Evolutionary conservation across 306 rosid genomes (phyloP).

Genomic region (Pyrus pyrifolia): DNA sequence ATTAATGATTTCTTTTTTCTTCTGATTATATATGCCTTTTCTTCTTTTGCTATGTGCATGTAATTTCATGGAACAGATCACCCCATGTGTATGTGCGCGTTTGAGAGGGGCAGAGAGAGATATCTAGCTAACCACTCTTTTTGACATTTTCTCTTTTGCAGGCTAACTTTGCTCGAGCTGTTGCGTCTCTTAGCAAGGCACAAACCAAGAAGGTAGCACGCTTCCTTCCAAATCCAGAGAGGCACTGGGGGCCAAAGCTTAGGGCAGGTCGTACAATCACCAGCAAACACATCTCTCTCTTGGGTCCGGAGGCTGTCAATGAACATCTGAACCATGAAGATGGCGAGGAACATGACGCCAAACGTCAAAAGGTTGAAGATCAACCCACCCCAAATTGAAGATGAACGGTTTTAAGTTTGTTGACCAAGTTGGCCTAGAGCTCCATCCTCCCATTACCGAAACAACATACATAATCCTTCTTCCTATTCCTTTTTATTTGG

Average conservation of each 20-base stretch:
- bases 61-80: too few relatives aligned
- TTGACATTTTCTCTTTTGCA: slow-evolving; percentile 12
- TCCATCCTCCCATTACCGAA: not conserved
- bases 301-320: slow-evolving; percentile 68
- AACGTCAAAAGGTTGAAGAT: slow-evolving; percentile 55
- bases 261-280: slow-evolving; percentile 91
- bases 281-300: slow-evolving; percentile 76
- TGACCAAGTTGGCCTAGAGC: slow-evolving; percentile 16
- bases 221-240: slow-evolving; percentile 93
- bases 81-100: too few relatives aligned
- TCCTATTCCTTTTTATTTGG: slow-evolving; percentile 3
- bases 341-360: slow-evolving; percentile 39
- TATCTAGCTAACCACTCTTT: not conserved
- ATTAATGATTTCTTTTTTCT: not conserved
- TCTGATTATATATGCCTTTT: not conserved
- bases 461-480: not conserved
- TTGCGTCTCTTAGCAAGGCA: slow-evolving; percentile 85
- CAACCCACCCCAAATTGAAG: slow-evolving; percentile 25
- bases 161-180: slow-evolving; percentile 91
- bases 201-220: slow-evolving; percentile 85
- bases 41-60: not conserved
- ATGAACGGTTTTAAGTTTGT: slow-evolving; percentile 4
- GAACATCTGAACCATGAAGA: slow-evolving; percentile 51
- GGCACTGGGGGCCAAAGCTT: slow-evolving; percentile 96
- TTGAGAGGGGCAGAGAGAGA: too few relatives aligned